phyloP scores from a whole-genome alignment of 2,329 filamentous ascomycete species.

The Colletotrichum sp. region DNA sequence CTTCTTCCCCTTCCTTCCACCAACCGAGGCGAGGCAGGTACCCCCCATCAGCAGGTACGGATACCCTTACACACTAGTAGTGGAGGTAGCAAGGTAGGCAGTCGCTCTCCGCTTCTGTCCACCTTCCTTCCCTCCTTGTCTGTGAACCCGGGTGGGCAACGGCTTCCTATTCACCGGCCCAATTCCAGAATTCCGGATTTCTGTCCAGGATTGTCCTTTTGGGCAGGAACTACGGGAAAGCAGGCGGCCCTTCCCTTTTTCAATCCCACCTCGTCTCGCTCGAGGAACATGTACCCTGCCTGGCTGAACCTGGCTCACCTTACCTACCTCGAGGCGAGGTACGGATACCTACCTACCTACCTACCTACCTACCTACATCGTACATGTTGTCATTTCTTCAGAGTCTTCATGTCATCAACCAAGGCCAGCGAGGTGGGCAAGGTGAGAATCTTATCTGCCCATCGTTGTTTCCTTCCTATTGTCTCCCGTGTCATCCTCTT shows the following conservation, averaged over 20 bases:
- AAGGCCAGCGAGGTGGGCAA: neutral
- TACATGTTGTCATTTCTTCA: neutral
- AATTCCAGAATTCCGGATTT: conserved; percentile 19
- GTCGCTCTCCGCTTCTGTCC: neutral
- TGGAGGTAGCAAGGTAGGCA: neutral
- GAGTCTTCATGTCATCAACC: neutral
- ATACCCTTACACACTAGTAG: neutral
- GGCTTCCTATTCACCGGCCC: neutral
- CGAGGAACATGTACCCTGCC: neutral
- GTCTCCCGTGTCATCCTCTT: neutral
- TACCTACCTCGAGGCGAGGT: neutral
- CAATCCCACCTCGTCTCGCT: neutral
- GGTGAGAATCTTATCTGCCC: neutral
- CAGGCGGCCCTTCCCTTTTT: conserved; percentile 14
- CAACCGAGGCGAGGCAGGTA: neutral
- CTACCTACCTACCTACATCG: neutral
- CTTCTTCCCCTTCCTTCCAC: neutral
- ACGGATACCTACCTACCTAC: neutral
- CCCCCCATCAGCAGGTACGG: neutral
- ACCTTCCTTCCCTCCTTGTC: conserved; percentile 14
- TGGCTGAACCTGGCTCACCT: neutral
- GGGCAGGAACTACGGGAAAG: conserved; percentile 2
- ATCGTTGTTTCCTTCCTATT: neutral
- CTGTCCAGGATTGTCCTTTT: conserved; percentile 5
- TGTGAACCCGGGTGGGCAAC: conserved; percentile 10